Evolutionary conservation across 2,329 filamentous ascomycete species (phyloP).

Genomic region (Pestalotiopsis sp.): DNA sequence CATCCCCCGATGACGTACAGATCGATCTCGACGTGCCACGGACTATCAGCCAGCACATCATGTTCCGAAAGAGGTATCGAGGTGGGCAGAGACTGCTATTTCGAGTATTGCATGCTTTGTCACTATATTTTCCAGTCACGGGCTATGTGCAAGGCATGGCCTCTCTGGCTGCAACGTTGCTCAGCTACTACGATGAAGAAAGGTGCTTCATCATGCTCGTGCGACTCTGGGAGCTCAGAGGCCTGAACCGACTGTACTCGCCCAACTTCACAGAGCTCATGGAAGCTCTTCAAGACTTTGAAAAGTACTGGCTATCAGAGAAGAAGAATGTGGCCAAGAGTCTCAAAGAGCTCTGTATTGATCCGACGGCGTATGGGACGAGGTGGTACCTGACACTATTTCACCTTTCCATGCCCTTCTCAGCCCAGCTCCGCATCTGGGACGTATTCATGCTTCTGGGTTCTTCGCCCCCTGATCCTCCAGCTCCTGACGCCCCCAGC

Average conservation of each 20-base stretch:
- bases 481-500: slow-evolving; percentile 10
- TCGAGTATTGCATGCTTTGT: slow-evolving; percentile 87
- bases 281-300: slow-evolving; percentile 82
- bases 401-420: slow-evolving; percentile 94
- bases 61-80: slow-evolving; percentile 91
- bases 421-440: slow-evolving; percentile 93
- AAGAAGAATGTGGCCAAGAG: slow-evolving; percentile 75
- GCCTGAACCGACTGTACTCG: slow-evolving; percentile 82
- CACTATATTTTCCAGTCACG: slow-evolving; percentile 85
- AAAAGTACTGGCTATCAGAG: slow-evolving; percentile 77
- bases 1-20: slow-evolving; percentile 89
- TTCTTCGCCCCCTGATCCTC: slow-evolving; percentile 59
- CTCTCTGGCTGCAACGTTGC: slow-evolving; percentile 83
- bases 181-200: slow-evolving; percentile 98
- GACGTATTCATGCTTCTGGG: slow-evolving; percentile 96
- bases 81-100: slow-evolving; percentile 92
- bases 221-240: slow-evolving; percentile 88
- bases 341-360: slow-evolving; percentile 77
- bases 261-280: slow-evolving; percentile 86
- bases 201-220: slow-evolving; percentile 94
- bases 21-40: slow-evolving; percentile 96
- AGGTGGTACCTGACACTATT: slow-evolving; percentile 97
- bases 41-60: slow-evolving; percentile 93
- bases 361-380: slow-evolving; percentile 91
- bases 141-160: slow-evolving; percentile 99